Percentiles rank a stretch among this genome's conserved stretches.
Evolutionary conservation across 371 early-diverging fungal species (phyloP).

Genomic region (Mortierella sp.): DNA sequence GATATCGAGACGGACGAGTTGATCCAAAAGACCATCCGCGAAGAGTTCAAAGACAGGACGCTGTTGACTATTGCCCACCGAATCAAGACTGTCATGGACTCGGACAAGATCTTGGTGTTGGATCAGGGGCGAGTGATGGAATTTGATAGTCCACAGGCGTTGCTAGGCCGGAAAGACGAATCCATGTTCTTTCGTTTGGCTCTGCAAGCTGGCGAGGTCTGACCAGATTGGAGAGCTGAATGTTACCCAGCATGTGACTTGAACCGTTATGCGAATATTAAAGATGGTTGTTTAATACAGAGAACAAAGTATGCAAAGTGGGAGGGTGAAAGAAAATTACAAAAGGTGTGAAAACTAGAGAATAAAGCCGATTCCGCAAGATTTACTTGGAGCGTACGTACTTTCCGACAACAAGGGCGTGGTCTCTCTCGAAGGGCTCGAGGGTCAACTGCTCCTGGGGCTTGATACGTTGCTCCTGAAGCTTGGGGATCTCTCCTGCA

Average conservation of each 20-base stretch:
- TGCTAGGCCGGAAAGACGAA: conserved; percentile 63
- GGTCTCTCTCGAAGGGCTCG: conserved; percentile 99
- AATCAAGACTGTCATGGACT: conserved; percentile 84
- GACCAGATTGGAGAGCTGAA: background rate
- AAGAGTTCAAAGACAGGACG: conserved; percentile 69
- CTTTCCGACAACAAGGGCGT: conserved; percentile 98
- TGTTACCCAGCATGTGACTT: too few relatives aligned
- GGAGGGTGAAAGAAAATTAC: background rate
- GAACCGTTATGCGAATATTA: background rate
- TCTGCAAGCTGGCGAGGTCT: conserved; percentile 40
- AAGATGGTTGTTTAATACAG: background rate
- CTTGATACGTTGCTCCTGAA: conserved; percentile 98
- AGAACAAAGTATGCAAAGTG: background rate
- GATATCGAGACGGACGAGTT: conserved; percentile 81
- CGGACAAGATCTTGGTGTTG: conserved; percentile 86
- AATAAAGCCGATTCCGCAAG: background rate
- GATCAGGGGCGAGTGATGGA: conserved; percentile 85
- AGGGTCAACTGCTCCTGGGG: conserved; percentile 99
- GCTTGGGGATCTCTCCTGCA: conserved; percentile 99
- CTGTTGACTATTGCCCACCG: conserved; percentile 59
- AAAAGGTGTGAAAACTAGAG: background rate
- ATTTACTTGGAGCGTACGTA: conserved; percentile 79
- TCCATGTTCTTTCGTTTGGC: conserved; percentile 68
- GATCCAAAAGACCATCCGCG: conserved; percentile 84
- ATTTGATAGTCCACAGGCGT: conserved; percentile 70